Base-by-base conservation (phyloP, 192 early-diverging fungal species). In the Neocallimastix lanati region DNA sequence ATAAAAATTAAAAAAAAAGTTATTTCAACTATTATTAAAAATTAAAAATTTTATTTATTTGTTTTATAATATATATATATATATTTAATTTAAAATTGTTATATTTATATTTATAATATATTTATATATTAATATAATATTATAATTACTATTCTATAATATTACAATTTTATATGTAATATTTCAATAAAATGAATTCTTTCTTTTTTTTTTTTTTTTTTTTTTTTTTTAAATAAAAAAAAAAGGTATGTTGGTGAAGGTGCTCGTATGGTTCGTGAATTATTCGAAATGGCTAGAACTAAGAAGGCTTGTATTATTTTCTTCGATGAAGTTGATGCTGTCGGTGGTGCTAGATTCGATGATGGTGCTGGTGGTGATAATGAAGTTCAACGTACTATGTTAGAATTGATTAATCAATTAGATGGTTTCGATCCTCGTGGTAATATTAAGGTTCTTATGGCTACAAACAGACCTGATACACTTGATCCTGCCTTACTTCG, bases 221-320 rank as follows among this genome's bases (percentile, higher is more conserved):
- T 7, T 35, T 35, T 35, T 35, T 35, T 35, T 7, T 35, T 35
- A 35, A 38, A 38, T 38, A 38, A 12, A 2, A 38, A 50, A 50
- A 21, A 50, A 50, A 88, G 88, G 80, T 98, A 98, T 82, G 96
- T 98, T n/a, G 97, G 97, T 78, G 96, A 98, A 83, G 97, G 97
- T 50, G 98, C 96, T 15, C 91, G 98, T 81, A 98, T 99, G 98
- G 94, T 99, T 78, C 93, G 98, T 80, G 98, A 99, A 82, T 88
- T 99, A 80, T 99, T 99, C 84, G 96, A 99, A 86, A 99, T 99
- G 98, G 98, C 98, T 76, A 92, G 97, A 80, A 94, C 97, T 76
- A 98, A 98, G 88, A 99, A 99, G 83, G 98, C 98, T 3, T 99
- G 98, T 84, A 99, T 99, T 82, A 98, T 99, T 82, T 99, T 99